Evolutionary conservation across 2,329 filamentous ascomycete species (phyloP).

Genomic region (Diaporthe nobilis): DNA sequence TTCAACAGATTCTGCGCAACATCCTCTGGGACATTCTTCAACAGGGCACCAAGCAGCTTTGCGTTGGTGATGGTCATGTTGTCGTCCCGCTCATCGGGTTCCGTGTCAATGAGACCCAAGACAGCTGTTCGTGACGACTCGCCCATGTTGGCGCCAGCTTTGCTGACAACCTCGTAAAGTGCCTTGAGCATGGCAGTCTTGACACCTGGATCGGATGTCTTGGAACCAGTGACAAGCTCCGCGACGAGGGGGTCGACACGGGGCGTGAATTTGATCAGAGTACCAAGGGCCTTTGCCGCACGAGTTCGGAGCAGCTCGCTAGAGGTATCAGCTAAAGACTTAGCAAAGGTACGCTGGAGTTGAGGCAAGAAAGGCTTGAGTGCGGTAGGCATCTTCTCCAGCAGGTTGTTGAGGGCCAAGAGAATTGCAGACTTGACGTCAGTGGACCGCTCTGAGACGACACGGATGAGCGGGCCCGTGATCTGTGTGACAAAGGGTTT

Average conservation of each 20-base stretch:
- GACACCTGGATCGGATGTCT: constrained; percentile 88
- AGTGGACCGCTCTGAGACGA: constrained; percentile 94
- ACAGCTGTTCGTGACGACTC: constrained; percentile 90
- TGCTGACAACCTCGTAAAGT: constrained; percentile 94
- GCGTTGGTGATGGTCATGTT: constrained; percentile 91
- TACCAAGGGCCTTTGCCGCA: constrained; percentile 94
- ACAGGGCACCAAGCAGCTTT: constrained; percentile 88
- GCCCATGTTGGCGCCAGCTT: constrained; percentile 95
- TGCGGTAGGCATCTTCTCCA: constrained; percentile 96
- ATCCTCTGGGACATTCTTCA: constrained; percentile 86
- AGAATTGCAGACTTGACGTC: constrained; percentile 97
- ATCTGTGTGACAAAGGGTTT: constrained; percentile 98
- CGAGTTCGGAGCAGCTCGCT: constrained; percentile 90
- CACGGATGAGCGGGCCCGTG: constrained; percentile 96
- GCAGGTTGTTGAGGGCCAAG: constrained; percentile 91
- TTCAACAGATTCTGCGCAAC: constrained; percentile 72
- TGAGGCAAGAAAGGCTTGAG: constrained; percentile 98
- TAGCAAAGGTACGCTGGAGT: constrained; percentile 95
- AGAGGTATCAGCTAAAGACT: constrained; percentile 92
- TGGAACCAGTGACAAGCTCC: constrained; percentile 95
- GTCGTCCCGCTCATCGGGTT: constrained; percentile 80
- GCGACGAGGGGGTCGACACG: constrained; percentile 93
- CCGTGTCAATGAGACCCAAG: constrained; percentile 88
- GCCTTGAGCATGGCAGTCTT: constrained; percentile 97
- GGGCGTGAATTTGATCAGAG: constrained; percentile 94